Conservation (phyloP, 176 grass and related monocot genomes). For the Avena sativa region DNA sequence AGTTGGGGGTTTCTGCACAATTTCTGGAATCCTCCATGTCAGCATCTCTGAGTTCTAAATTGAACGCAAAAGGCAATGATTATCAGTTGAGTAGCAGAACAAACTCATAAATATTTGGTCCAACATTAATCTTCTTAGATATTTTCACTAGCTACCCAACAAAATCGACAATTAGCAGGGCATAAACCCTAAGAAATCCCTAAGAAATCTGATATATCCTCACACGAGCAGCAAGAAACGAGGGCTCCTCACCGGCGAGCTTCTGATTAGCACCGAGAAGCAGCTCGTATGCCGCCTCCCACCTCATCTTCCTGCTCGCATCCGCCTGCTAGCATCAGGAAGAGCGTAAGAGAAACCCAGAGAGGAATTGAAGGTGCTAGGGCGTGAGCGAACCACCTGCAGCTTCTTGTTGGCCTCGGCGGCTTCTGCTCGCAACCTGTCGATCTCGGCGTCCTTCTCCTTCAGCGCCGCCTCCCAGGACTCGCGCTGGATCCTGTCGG, state of each 20-base stretch:
- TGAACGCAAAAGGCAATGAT: background rate
- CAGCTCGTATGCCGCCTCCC: background rate
- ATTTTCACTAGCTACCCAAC: background rate
- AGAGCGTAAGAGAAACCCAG: background rate
- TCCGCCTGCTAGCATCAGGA: background rate
- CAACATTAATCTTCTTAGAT: background rate
- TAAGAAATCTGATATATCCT: background rate
- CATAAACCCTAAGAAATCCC: background rate
- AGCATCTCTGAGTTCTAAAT: background rate
- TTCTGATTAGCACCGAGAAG: background rate
- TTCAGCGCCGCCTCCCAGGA: background rate
- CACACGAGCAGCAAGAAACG: background rate
- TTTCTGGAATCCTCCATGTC: background rate
- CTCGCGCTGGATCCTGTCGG: background rate
- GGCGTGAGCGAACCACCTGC: too few relatives aligned
- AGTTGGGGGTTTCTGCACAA: background rate
- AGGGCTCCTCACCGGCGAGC: background rate
- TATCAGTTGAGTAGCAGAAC: too few relatives aligned
- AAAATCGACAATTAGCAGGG: background rate
- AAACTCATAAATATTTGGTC: background rate
- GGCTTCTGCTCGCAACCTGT: background rate
- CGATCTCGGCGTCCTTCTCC: background rate
- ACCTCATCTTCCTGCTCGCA: background rate
- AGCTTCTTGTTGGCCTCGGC: background rate
- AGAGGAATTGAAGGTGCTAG: background rate